Conservation (phyloP, 1,284 basidiomycete genomes). For the Coniophora puteana region DNA sequence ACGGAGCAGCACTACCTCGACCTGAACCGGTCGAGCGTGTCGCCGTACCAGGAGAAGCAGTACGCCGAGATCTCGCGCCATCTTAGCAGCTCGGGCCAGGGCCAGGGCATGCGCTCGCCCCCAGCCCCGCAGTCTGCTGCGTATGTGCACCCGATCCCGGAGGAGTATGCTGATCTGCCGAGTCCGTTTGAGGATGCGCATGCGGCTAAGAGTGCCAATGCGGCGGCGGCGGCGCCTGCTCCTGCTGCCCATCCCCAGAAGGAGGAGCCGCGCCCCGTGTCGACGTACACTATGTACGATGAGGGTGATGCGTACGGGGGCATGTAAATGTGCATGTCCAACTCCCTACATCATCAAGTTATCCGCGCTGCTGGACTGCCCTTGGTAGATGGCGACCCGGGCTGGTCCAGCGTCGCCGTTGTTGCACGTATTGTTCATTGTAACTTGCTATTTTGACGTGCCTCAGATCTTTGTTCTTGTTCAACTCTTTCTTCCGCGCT, state of each 20-base stretch:
- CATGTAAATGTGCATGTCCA: constrained; percentile 34
- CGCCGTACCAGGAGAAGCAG: constrained; percentile 69
- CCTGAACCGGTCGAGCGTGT: constrained; percentile 60
- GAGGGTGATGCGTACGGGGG: constrained; percentile 66
- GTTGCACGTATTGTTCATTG: constrained; percentile 17
- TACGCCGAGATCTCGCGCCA: constrained; percentile 65
- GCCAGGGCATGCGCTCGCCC: constrained; percentile 29
- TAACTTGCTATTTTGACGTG: constrained; percentile 10
- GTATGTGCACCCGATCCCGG: constrained; percentile 12
- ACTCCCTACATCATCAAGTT: constrained; percentile 7
- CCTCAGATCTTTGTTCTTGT: constrained; percentile 22
- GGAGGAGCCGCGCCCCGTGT: constrained; percentile 32
- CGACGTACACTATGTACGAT: constrained; percentile 53
- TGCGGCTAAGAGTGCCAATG: no score
- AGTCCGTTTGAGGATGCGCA: constrained; percentile 24
- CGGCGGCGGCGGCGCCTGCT: constrained; percentile 20
- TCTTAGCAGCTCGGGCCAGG: constrained; percentile 44
- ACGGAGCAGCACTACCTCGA: constrained; percentile 51
- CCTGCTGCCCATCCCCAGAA: constrained; percentile 10
- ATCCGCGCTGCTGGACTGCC: constrained; percentile 10
- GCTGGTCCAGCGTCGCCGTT: no score
- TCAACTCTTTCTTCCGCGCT: constrained; percentile 5
- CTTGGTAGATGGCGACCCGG: no score
- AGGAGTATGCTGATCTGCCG: constrained; percentile 23
- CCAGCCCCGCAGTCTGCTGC: no score